Evolutionary conservation across 805 yeast genomes (phyloP).

Genomic region (Starmerella floris): DNA sequence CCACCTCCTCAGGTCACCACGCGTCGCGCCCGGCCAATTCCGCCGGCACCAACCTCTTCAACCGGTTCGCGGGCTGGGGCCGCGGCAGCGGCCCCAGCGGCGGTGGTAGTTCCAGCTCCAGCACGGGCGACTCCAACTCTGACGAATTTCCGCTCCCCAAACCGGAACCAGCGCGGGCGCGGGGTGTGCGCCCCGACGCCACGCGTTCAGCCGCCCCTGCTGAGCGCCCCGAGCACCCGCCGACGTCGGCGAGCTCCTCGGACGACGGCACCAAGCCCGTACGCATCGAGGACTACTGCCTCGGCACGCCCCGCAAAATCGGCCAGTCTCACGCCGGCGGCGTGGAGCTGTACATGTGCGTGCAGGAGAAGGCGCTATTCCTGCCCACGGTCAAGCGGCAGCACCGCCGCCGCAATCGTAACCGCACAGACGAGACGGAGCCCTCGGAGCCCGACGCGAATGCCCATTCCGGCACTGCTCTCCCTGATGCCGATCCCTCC

Average conservation of each 20-base stretch:
- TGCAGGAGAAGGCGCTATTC: conserved; percentile 26
- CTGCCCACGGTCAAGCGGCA: conserved; percentile 18
- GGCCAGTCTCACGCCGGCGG: conserved; percentile 25
- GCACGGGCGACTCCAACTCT: background rate
- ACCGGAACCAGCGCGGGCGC: background rate
- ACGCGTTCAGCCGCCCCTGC: background rate
- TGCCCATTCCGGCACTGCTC: background rate
- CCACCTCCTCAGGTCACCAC: background rate
- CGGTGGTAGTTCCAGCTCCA: background rate
- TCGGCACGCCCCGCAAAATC: conserved; percentile 25
- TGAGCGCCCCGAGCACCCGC: background rate
- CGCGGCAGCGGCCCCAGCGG: background rate
- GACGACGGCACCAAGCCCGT: background rate
- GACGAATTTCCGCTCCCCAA: background rate
- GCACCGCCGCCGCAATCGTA: background rate
- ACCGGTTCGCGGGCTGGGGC: background rate
- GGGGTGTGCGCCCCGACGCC: background rate
- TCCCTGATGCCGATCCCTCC: background rate
- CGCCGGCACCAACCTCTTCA: background rate
- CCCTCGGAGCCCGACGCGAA: background rate
- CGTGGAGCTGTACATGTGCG: conserved; percentile 24
- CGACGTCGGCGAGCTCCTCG: background rate
- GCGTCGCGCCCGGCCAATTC: background rate
- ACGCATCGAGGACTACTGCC: conserved; percentile 20
- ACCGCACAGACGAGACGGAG: background rate